Evolutionary conservation across 164 flowering plant genomes (phyloP).

Genomic region (Liquidambar formosana): DNA sequence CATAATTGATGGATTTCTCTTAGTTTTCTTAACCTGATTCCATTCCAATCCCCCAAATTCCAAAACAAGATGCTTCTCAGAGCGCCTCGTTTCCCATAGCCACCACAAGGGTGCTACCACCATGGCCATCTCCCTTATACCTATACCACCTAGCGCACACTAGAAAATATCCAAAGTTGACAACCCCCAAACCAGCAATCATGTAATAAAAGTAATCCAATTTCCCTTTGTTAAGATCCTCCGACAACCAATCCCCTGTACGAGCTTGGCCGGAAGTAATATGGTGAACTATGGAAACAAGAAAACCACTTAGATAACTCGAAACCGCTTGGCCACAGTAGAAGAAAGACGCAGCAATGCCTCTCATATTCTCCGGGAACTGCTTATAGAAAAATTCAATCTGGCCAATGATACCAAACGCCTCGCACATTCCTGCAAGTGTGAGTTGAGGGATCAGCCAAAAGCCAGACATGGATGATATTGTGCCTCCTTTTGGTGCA

Average conservation of each 20-base stretch:
- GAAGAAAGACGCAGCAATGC: conserved; percentile 22
- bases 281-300: conserved; percentile 24
- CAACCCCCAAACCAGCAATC: conserved; percentile 29
- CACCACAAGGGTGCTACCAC: conserved; percentile 7
- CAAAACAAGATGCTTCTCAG: no score
- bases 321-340: conserved; percentile 17
- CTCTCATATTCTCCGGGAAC: conserved; percentile 32
- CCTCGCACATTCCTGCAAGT: conserved; percentile 29
- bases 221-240: conserved; percentile 54
- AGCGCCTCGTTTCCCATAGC: background rate
- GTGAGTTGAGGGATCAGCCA: conserved; percentile 34
- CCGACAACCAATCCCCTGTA: conserved; percentile 41
- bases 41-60: no score
- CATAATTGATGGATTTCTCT: no score
- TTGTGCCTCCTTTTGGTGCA: conserved; percentile 5
- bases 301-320: conserved; percentile 15
- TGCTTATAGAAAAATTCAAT: conserved; percentile 39
- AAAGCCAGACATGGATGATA: conserved; percentile 18
- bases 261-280: conserved; percentile 5
- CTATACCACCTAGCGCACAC: conserved; percentile 42
- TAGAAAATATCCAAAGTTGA: conserved; percentile 46
- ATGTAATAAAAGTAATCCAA: conserved; percentile 49
- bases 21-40: no score
- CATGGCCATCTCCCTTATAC: conserved; percentile 33
- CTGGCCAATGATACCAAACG: conserved; percentile 29